These are phyloP conservation scores for Blastomyces gilchristii DNA, from an alignment of 2,329 filamentous ascomycete species.

Conservation along the genomic window DNA sequence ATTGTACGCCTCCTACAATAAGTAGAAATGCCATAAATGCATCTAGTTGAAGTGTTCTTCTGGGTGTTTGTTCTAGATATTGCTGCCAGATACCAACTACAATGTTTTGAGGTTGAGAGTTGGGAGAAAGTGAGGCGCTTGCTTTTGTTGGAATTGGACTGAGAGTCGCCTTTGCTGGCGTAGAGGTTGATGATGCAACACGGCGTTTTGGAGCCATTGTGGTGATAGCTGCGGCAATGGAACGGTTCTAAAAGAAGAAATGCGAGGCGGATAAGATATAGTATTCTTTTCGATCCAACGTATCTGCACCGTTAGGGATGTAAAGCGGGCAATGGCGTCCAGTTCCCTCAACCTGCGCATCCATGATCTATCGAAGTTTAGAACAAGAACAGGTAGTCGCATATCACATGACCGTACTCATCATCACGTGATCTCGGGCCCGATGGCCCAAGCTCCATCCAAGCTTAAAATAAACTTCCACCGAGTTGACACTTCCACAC, in stretches of 20 bases:
- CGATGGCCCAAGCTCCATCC: neutral
- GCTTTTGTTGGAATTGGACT: slow-evolving; percentile 21
- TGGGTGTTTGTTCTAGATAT: slow-evolving; percentile 72
- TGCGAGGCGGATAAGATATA: neutral
- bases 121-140: slow-evolving; percentile 28
- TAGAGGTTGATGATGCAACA: slow-evolving; percentile 15
- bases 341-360: neutral
- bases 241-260: neutral
- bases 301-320: neutral
- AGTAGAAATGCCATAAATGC: slow-evolving; percentile 82
- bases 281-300: neutral
- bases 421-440: neutral
- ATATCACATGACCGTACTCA: neutral
- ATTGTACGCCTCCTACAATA: slow-evolving; percentile 78
- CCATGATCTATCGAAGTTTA: neutral
- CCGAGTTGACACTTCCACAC: neutral
- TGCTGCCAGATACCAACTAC: slow-evolving; percentile 60
- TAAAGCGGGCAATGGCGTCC: neutral
- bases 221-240: neutral
- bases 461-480: slow-evolving; percentile 2
- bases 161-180: slow-evolving; percentile 22
- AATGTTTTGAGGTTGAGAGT: slow-evolving; percentile 46
- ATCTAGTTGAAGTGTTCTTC: slow-evolving; percentile 86
- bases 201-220: slow-evolving; percentile 25
- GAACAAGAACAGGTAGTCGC: neutral